Base-by-base conservation (phyloP, 1,284 basidiomycete genomes). In the Marasmius tenuissimus region DNA sequence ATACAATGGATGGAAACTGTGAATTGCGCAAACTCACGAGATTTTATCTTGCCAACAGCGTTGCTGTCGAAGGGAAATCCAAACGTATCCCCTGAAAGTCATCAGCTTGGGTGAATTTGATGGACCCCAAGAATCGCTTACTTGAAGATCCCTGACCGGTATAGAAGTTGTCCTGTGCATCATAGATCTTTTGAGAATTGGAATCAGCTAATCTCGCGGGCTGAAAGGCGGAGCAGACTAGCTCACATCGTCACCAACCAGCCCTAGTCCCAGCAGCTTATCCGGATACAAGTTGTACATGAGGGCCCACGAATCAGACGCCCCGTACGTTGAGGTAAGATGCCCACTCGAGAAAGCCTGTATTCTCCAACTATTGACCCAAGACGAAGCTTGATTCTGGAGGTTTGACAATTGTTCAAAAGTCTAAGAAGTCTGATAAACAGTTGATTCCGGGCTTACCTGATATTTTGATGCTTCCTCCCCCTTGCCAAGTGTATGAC, bases 261-360 rank as follows among this genome's bases (percentile, higher is more conserved):
- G 37, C 22, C 71, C 66, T 0, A 69, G 67, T 0, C 65, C 61
- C 14, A 78, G 59, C 48, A 82, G 67, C 58, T 72, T 72, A 62
- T 84, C 82, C 12, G 78, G 74, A 61, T 76, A 81, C n/a, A 85
- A 61, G 61, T 85, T 85, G 67, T 85, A 85, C 57, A 79, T 72
- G 27, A 79, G 57, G 0, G 75, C 73, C 71, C 72, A 78, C 2
- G 74, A 71, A 8, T 60, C 53, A 0, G 63, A 14, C 8, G 66
- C 52, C 2, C 66, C 67, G 55, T 75, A 78, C 3, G 48, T 64
- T 22, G 72, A 69, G 10, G 61, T 60, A 14, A 73, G 63, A 62
- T 69, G 69, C 18, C 66, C 67, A 35, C 63, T 51, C 12, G 65
- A 54, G 27, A 68, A 59, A 0, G 71, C 71, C 16, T 66, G 56